Percentiles rank a stretch among this genome's conserved stretches.
phyloP scores from a whole-genome alignment of 208 protist genomes.

The Leishmania major region DNA sequence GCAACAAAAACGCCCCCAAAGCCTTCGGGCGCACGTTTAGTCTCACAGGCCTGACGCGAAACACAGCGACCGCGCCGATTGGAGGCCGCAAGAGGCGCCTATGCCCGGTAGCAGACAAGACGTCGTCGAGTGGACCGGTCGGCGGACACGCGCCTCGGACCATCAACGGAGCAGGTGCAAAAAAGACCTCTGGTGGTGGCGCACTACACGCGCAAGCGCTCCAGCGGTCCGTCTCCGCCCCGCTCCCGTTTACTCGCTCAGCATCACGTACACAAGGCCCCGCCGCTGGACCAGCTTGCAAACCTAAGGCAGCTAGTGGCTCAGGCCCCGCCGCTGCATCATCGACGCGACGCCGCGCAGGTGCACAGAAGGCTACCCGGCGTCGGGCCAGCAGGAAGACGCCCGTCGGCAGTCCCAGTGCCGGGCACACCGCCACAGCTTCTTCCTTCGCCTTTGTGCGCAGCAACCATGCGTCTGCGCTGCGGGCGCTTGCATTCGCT shows the following conservation, averaged over 20 bases:
- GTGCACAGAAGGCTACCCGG: not conserved
- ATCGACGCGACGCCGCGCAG: not conserved
- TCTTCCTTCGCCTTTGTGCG: constrained; percentile 22
- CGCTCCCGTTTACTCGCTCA: constrained; percentile 8
- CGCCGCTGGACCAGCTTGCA: not conserved
- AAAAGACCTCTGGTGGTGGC: not conserved
- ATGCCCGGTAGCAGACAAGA: not conserved
- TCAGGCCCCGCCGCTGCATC: not conserved
- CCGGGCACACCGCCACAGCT: not conserved
- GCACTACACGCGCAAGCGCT: not conserved
- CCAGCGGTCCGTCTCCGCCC: constrained; percentile 25
- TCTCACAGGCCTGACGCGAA: constrained; percentile 14
- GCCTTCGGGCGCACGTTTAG: constrained; percentile 28
- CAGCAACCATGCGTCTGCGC: constrained; percentile 29
- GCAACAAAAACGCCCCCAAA: not conserved
- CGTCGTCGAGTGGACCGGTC: not conserved
- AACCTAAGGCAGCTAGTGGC: not conserved
- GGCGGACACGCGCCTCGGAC: not conserved
- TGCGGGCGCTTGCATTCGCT: constrained; percentile 7
- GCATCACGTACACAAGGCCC: not conserved
- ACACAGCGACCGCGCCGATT: not conserved
- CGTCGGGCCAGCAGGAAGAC: not conserved
- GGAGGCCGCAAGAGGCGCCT: constrained; percentile 1
- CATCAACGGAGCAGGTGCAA: not conserved
- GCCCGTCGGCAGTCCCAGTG: not conserved